phyloP scores from a whole-genome alignment of 495 filamentous ascomycete genomes.

The Aspergillus sparsus region DNA sequence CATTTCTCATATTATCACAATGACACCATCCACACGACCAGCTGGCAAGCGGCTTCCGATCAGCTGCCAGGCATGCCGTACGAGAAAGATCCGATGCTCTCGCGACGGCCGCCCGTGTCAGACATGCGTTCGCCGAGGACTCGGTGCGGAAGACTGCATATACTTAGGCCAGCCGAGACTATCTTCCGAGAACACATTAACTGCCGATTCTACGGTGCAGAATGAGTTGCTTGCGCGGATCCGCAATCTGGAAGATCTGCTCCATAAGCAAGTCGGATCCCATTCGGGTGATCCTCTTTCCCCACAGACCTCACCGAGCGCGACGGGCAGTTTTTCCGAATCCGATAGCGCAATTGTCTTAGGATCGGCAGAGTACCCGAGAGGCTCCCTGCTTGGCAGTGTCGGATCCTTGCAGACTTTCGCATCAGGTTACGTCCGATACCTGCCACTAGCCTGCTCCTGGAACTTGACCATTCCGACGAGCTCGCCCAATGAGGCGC shows the following conservation, averaged over 20 bases:
- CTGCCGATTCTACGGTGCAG: conserved; percentile 33
- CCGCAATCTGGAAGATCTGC: conserved; percentile 40
- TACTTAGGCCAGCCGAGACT: conserved; percentile 45
- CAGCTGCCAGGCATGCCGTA: conserved; percentile 46
- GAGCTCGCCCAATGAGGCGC: conserved; percentile 31
- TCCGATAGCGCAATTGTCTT: conserved; percentile 27
- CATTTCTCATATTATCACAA: not conserved
- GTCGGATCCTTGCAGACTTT: conserved; percentile 38
- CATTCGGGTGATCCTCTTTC: conserved; percentile 30
- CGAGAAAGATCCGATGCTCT: conserved; percentile 43
- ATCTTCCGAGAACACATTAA: conserved; percentile 34
- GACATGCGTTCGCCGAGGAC: conserved; percentile 42
- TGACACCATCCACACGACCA: conserved; percentile 27
- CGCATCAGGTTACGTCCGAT: conserved; percentile 44
- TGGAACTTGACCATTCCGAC: conserved; percentile 38
- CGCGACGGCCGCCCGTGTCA: conserved; percentile 46
- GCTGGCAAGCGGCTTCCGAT: conserved; percentile 43
- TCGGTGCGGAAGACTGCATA: conserved; percentile 45
- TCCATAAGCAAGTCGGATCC: conserved; percentile 37
- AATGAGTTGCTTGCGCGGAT: conserved; percentile 41
- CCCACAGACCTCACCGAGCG: conserved; percentile 36
- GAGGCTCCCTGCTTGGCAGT: conserved; percentile 27
- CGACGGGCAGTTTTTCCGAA: conserved; percentile 36
- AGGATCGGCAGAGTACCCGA: conserved; percentile 23
- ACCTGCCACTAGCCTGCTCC: conserved; percentile 40